Conservation (phyloP, 1,139 yeast species). For the Pichia sp. region DNA sequence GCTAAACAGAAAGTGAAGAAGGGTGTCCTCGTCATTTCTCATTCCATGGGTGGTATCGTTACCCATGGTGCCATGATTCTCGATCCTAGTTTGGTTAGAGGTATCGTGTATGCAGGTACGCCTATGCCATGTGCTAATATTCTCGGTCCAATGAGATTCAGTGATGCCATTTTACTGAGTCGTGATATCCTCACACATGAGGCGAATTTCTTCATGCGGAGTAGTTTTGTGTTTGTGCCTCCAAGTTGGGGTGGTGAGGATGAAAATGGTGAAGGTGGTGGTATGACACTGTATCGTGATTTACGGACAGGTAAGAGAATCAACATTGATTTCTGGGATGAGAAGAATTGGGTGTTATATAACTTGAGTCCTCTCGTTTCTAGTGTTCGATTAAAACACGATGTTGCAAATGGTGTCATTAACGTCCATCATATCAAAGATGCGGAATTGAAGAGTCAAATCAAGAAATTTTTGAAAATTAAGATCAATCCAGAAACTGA, state of each 20-base stretch:
- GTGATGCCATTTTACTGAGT: slow-evolving; percentile 76
- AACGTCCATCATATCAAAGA: slow-evolving; percentile 6
- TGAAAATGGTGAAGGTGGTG: slow-evolving; percentile 22
- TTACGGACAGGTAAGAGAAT: slow-evolving; percentile 35
- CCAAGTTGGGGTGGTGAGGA: slow-evolving; percentile 43
- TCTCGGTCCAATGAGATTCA: slow-evolving; percentile 79
- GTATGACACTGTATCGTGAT: slow-evolving; percentile 73
- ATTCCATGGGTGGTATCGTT: slow-evolving; percentile 91
- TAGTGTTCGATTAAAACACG: slow-evolving; percentile 13
- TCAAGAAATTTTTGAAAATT: slow-evolving; percentile 17
- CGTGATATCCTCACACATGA: slow-evolving; percentile 76
- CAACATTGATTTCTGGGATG: slow-evolving; percentile 75
- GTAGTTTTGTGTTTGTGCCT: slow-evolving; percentile 77
- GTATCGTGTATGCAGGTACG: slow-evolving; percentile 75
- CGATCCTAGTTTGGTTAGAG: slow-evolving; percentile 67
- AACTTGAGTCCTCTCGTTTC: slow-evolving; percentile 71
- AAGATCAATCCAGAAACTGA: slow-evolving; percentile 22
- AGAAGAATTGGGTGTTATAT: slow-evolving; percentile 75
- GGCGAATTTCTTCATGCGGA: slow-evolving; percentile 85
- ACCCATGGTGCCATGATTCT: slow-evolving; percentile 76
- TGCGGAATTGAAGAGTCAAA: slow-evolving; percentile 17
- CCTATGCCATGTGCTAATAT: slow-evolving; percentile 87
- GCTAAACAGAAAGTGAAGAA: slow-evolving; percentile 31
- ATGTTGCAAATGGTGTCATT: slow-evolving; percentile 9
- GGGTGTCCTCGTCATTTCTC: slow-evolving; percentile 73